Conservation (phyloP, 306 rosid genomes). For the Prinsepia uniflora region DNA sequence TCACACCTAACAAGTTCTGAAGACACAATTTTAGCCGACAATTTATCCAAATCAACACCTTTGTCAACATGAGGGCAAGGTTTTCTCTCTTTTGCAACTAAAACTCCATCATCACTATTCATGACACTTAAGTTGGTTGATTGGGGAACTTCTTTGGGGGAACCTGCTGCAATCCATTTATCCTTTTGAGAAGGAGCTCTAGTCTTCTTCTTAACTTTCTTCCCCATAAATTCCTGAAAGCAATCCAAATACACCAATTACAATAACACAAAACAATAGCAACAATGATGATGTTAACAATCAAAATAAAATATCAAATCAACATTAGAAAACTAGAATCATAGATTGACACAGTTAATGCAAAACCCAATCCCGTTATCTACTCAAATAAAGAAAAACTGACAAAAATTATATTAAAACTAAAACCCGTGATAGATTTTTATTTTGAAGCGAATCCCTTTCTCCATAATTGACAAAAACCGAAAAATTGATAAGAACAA, state of each 20-base stretch:
- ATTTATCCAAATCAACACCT: constrained; percentile 49
- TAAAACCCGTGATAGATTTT: constrained; percentile 17
- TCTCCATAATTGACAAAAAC: background rate
- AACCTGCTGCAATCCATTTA: constrained; percentile 34
- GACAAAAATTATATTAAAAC: background rate
- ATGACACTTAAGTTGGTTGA: constrained; percentile 27
- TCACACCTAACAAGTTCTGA: constrained; percentile 49
- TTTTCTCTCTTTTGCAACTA: constrained; percentile 48
- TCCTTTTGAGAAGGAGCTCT: constrained; percentile 49
- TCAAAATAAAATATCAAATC: background rate
- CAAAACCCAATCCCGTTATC: constrained; percentile 2
- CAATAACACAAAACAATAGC: no score
- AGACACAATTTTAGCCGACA: constrained; percentile 53
- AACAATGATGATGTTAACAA: background rate
- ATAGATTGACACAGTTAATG: background rate
- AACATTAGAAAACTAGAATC: constrained; percentile 17
- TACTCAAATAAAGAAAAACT: constrained; percentile 5
- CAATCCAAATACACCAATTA: constrained; percentile 27
- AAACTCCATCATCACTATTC: constrained; percentile 41
- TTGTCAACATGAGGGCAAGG: constrained; percentile 68
- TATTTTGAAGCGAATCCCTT: background rate
- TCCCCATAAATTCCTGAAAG: constrained; percentile 73
- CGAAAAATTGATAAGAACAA: background rate
- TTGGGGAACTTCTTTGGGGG: constrained; percentile 32
- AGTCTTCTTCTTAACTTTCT: constrained; percentile 71